Evolutionary conservation across 805 yeast species (phyloP).

Genomic region (Wickerhamomyces alni): DNA sequence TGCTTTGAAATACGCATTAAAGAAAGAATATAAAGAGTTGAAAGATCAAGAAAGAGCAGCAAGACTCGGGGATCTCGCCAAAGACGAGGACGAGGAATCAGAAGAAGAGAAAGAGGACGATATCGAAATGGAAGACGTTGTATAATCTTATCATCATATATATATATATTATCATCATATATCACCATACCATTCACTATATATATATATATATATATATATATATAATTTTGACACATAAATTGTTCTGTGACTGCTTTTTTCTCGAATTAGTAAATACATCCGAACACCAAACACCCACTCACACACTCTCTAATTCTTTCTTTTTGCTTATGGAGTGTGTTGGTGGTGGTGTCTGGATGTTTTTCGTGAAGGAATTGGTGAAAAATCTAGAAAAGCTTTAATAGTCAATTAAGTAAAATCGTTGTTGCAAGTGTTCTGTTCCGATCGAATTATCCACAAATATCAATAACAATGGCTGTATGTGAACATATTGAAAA

Average conservation of each 20-base stretch:
- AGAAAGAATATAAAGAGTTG: conserved; percentile 82
- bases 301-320: no score
- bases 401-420: no score
- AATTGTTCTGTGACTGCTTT: conserved; percentile 8
- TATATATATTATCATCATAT: no score
- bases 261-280: not conserved
- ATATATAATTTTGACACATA: not conserved
- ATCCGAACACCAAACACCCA: conserved; percentile 8
- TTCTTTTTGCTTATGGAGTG: no score
- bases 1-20: conserved; percentile 83
- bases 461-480: conserved; percentile 16
- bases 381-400: conserved; percentile 8
- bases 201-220: not conserved
- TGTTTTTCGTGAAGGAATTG: not conserved
- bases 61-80: conserved; percentile 46
- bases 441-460: no score
- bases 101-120: conserved; percentile 67
- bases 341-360: not conserved
- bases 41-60: conserved; percentile 72
- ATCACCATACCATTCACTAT: no score
- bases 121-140: conserved; percentile 71
- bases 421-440: no score
- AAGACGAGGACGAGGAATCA: conserved; percentile 30
- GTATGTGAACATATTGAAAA: conserved; percentile 7
- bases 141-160: no score